These are phyloP conservation scores for Phialophora chinensis DNA, from an alignment of 2,329 filamentous ascomycete species.

Conservation along the genomic window DNA sequence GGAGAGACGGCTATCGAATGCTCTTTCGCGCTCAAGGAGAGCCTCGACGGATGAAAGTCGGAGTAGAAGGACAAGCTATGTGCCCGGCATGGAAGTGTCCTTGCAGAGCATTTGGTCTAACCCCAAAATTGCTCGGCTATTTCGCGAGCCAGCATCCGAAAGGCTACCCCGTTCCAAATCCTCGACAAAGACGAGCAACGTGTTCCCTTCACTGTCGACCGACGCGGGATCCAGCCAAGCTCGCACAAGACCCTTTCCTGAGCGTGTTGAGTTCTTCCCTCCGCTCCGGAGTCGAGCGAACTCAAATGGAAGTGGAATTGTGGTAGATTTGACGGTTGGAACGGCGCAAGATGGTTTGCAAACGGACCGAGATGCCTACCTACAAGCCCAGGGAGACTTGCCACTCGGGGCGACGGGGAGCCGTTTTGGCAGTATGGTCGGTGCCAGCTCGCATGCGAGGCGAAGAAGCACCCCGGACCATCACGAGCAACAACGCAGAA, in stretches of 20 bases:
- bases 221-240: neutral
- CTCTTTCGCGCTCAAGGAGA: conserved; percentile 26
- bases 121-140: conserved; percentile 29
- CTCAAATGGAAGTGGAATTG: conserved; percentile 13
- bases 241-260: neutral
- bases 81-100: conserved; percentile 15
- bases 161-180: conserved; percentile 28
- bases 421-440: conserved; percentile 31
- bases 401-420: conserved; percentile 9
- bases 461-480: conserved; percentile 19
- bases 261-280: conserved; percentile 35
- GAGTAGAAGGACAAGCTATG: conserved; percentile 22
- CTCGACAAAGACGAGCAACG: conserved; percentile 8
- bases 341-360: neutral
- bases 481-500: neutral
- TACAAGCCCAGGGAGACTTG: neutral
- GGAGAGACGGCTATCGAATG: conserved; percentile 30
- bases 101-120: conserved; percentile 19
- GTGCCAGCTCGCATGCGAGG: conserved; percentile 30
- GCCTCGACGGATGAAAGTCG: conserved; percentile 12
- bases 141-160: conserved; percentile 29
- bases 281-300: conserved; percentile 26
- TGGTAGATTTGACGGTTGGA: neutral
- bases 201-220: neutral
- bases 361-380: neutral